Base-by-base conservation (phyloP, 2,329 filamentous ascomycete species). In the Spiromastix sp. region DNA sequence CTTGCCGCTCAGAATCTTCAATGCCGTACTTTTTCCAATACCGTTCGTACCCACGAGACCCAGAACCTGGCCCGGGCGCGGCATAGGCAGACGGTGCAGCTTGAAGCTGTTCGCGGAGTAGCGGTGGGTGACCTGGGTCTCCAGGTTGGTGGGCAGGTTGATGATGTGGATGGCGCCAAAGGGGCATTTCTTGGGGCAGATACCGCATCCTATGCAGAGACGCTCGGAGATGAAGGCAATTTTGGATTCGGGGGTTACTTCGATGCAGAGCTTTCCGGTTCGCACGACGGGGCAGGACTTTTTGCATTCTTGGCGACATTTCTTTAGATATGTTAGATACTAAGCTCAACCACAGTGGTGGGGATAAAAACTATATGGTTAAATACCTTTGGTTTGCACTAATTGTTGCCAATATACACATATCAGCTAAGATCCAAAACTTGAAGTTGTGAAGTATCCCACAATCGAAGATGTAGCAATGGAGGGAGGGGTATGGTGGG, bases 91-190 rank as follows among this genome's bases (percentile, higher is more conserved):
- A 51, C 93, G 80, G 65, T 98, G 91, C 48, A 98, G 78, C 74
- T 98, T 98, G 78, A 98, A 98, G 69, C 87, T 95, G 74, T 98
- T 98, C 61, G 91, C 89, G 37, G 89, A 93, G 71, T 98, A 98
- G 59, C 91, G 83, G 64, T 98, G 93, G 49, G 91, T 96, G 56
- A 98, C 86, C 63, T 96, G 84, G 48, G 82, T 93, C 65, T 98
- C 91, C 63, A 98, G 81, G 67, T 98, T 98, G 61, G 91, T 98
- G 50, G 93, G 91, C 72, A 98, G 70, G 71, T 98, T 98, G 85
- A 98, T 98, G 64, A 98, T 98, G 62, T 89, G 93, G 67, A 98
- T 98, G 47, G 91, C 91, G 57, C 87, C 82, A 65, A 98, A 98
- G 11, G 91, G 91, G 63, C 91, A 98, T 65, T 96, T 96, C 72